phyloP scores from a whole-genome alignment of 768 basidiomycete genomes.

The Russula sp. region DNA sequence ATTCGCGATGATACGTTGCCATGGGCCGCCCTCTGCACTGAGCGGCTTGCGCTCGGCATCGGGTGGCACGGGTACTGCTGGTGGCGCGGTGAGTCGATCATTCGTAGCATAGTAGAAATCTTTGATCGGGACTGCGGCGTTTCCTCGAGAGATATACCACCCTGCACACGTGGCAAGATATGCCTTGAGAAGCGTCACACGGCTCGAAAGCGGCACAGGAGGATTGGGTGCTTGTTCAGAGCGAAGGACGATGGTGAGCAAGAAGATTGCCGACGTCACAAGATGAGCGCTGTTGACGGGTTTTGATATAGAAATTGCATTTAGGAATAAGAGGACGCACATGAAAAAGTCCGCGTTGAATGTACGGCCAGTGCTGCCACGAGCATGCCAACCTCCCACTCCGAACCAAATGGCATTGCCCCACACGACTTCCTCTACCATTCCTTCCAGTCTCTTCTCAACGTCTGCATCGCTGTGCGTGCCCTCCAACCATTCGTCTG shows the following conservation, averaged over 20 bases:
- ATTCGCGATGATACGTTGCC: slow-evolving; percentile 55
- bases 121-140: slow-evolving; percentile 48
- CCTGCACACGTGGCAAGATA: slow-evolving; percentile 53
- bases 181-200: slow-evolving; percentile 52
- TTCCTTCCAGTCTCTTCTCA: slow-evolving; percentile 44
- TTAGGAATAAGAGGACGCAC: slow-evolving; percentile 41
- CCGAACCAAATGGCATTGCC: slow-evolving; percentile 53
- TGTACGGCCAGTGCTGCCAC: slow-evolving; percentile 30
- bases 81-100: slow-evolving; percentile 31
- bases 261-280: slow-evolving; percentile 62
- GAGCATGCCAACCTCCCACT: slow-evolving; percentile 49
- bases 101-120: slow-evolving; percentile 44
- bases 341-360: slow-evolving; percentile 60
- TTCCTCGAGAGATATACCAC: slow-evolving; percentile 58
- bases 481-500: slow-evolving; percentile 22
- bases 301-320: neutral
- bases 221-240: slow-evolving; percentile 29
- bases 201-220: slow-evolving; percentile 40
- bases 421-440: slow-evolving; percentile 65
- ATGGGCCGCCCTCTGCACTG: slow-evolving; percentile 37
- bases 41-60: slow-evolving; percentile 16
- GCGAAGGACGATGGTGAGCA: slow-evolving; percentile 49
- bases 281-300: slow-evolving; percentile 51
- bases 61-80: slow-evolving; percentile 32
- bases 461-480: slow-evolving; percentile 24